Evolutionary conservation across 169 alveolate genomes (phyloP).

Genomic region (Cryptosporidium ryanae): DNA sequence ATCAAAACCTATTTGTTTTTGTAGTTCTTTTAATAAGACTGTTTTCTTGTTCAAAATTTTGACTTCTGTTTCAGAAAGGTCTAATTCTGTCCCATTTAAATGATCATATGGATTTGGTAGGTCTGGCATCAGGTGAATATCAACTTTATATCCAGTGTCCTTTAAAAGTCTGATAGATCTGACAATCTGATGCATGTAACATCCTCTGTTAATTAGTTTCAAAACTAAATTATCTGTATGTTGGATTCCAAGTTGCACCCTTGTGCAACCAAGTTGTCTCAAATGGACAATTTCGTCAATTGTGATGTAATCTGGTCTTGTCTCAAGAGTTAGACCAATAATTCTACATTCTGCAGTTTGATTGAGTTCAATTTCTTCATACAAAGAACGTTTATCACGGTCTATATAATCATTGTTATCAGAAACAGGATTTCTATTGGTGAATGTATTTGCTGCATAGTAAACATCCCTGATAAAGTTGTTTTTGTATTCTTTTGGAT

Average conservation of each 20-base stretch:
- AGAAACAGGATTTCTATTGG: conserved; percentile 75
- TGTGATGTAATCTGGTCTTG: conserved; percentile 93
- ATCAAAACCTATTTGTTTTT: conserved; percentile 36
- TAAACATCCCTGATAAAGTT: conserved; percentile 91
- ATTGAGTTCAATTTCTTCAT: conserved; percentile 82
- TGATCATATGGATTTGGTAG: conserved; percentile 85
- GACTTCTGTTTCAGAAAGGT: not conserved
- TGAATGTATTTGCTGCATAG: conserved; percentile 93
- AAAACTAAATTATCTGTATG: conserved; percentile 90
- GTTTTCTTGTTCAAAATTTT: not conserved
- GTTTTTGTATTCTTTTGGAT: conserved; percentile 90
- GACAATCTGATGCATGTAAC: conserved; percentile 83
- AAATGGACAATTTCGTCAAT: conserved; percentile 85
- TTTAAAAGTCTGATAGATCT: conserved; percentile 89
- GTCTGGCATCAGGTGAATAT: conserved; percentile 94
- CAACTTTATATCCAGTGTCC: conserved; percentile 93
- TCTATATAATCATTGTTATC: conserved; percentile 38
- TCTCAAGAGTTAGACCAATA: conserved; percentile 88
- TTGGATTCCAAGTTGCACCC: conserved; percentile 95
- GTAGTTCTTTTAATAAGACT: conserved; percentile 23
- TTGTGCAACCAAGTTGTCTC: conserved; percentile 91
- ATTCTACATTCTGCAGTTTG: conserved; percentile 81
- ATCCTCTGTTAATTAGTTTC: conserved; percentile 84
- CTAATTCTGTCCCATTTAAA: conserved; percentile 4
- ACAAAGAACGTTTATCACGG: conserved; percentile 75